Evolutionary conservation across 179 eudicot genomes (phyloP), one percentile per base, ranked within the genome.

Genomic region (Drosera spatulata): DNA sequence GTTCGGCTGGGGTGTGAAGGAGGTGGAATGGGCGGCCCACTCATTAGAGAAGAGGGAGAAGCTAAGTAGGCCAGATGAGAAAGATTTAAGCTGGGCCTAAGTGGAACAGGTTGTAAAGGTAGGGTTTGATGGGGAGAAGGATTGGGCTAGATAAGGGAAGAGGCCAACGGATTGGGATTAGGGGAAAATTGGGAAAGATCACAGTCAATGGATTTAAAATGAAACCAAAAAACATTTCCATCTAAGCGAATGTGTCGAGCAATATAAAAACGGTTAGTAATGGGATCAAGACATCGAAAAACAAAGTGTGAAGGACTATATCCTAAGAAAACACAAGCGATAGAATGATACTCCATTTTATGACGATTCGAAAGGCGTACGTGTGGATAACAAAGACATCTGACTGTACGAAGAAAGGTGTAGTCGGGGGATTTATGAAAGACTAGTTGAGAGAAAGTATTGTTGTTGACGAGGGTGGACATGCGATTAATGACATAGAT

Each of bases 401-500:
- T 4, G 22, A 33, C 37, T 2, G 12, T 37, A 9, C 40, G 39
- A 4, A 54, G 10, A 15, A 13, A 10, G 9, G 10, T 3, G 7
- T 54, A 37, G 33, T 4, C 10, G 3, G 39, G 10, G 11, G 33
- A 11, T 33, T 54, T 7, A 2, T 39, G 41, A 15, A 13, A 54
- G 40, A 54, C 10, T 10, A 52, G 2, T 10, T 50, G 11, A 14
- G 0, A 50, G 12, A 3, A 6, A 6, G 5, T 5, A 3, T 10
- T 4, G 0, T 9, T 6, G 4, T 4, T 50, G 33, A 22, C 33
- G 5, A 3, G 6, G 0, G n/a, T 6, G 0, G 61, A 48, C 13
- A 58, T 22, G n/a, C 48, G 7, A 42, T 41, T 58, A 37, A 58
- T 58, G 13, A 58, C n/a, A 48, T 39, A 43, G 42, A 42, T 49